These are phyloP conservation scores for Silene noctiflora DNA, from an alignment of 179 eudicot species.

Conservation along the genomic window DNA sequence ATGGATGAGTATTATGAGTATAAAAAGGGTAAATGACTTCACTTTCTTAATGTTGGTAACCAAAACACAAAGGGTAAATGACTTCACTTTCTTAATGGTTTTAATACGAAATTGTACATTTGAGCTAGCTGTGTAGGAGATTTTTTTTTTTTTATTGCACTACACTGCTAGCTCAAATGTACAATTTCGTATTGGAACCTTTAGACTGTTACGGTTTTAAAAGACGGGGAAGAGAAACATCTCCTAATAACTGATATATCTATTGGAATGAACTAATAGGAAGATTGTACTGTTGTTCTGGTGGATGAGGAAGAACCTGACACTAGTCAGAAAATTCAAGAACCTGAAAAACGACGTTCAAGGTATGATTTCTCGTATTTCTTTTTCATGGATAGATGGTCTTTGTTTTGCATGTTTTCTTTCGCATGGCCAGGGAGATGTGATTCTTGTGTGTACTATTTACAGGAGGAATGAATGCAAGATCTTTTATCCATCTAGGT, in stretches of 20 bases:
- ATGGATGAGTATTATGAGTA: too few relatives aligned
- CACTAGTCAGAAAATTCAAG: slow-evolving; percentile 27
- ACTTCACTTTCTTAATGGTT: too few relatives aligned
- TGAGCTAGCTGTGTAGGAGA: too few relatives aligned
- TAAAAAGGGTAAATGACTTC: too few relatives aligned
- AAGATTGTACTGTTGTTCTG: slow-evolving; percentile 48
- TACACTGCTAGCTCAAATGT: neutral
- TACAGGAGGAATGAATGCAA: slow-evolving; percentile 46
- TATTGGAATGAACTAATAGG: slow-evolving; percentile 17
- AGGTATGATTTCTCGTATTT: slow-evolving; percentile 21
- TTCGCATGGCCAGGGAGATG: slow-evolving; percentile 5
- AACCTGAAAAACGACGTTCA: slow-evolving; percentile 31
- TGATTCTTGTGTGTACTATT: slow-evolving; percentile 14
- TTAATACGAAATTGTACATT: too few relatives aligned
- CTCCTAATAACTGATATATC: slow-evolving; percentile 12
- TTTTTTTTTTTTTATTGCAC: neutral
- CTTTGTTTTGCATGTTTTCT: slow-evolving; percentile 7
- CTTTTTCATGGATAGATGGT: neutral
- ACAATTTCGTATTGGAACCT: neutral
- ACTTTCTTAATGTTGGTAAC: too few relatives aligned
- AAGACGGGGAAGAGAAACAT: neutral
- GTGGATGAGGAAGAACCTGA: slow-evolving; percentile 77
- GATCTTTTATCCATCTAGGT: slow-evolving; percentile 90
- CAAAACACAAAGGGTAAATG: too few relatives aligned
- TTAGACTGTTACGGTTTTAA: neutral